phyloP scores from a whole-genome alignment of 805 yeast genomes.

The Wickerhamomyces silvicola region DNA sequence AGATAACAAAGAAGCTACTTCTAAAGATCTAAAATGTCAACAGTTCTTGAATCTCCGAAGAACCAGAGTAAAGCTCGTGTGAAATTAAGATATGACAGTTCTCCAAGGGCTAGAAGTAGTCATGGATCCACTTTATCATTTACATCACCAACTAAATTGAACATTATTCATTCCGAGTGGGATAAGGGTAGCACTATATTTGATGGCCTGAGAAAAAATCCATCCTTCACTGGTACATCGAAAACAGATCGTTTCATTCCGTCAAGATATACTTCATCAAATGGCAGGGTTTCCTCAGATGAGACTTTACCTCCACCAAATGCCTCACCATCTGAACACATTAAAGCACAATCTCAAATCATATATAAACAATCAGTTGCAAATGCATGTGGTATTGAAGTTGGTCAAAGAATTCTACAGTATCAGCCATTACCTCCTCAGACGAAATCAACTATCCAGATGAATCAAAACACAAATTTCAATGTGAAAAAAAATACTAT shows the following conservation, averaged over 20 bases:
- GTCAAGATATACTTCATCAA: slow-evolving; percentile 41
- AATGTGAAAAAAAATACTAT: slow-evolving; percentile 31
- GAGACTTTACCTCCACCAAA: slow-evolving; percentile 36
- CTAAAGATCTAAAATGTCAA: no score
- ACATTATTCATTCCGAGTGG: slow-evolving; percentile 36
- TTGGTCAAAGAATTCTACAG: slow-evolving; percentile 76
- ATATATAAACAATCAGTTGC: slow-evolving; percentile 79
- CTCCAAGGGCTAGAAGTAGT: slow-evolving; percentile 14
- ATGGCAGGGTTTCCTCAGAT: slow-evolving; percentile 38
- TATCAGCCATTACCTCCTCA: slow-evolving; percentile 84
- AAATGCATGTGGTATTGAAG: slow-evolving; percentile 85
- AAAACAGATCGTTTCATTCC: slow-evolving; percentile 58
- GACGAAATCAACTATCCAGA: slow-evolving; percentile 17
- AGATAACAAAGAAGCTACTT: no score
- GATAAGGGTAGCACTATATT: slow-evolving; percentile 17
- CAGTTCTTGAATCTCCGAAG: slow-evolving; percentile 1
- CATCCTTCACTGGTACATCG: slow-evolving; percentile 20
- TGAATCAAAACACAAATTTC: slow-evolving; percentile 18
- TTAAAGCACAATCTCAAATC: slow-evolving; percentile 35
- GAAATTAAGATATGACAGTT: slow-evolving; percentile 9
- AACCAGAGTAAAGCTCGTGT: background rate
- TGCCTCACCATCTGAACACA: slow-evolving; percentile 39
- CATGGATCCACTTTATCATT: slow-evolving; percentile 31
- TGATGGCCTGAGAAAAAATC: slow-evolving; percentile 16
- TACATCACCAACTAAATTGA: slow-evolving; percentile 41